Conservation (phyloP, 2,329 filamentous ascomycete genomes). For the Dactylellina leptospora region DNA sequence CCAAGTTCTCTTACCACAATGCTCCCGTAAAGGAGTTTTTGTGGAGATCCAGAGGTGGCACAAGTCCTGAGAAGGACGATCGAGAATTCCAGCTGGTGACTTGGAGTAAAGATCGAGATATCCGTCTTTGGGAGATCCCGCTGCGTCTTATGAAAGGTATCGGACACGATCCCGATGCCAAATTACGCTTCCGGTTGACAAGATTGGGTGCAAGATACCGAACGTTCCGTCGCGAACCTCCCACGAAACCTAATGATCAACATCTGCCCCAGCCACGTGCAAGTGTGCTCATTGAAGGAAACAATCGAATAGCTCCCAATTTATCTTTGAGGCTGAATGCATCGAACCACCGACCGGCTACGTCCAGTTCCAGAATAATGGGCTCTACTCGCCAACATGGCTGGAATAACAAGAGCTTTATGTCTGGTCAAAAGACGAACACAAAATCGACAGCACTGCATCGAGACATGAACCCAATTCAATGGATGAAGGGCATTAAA, state of each 20-base stretch:
- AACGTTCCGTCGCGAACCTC: slow-evolving; percentile 78
- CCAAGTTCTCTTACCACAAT: slow-evolving; percentile 70
- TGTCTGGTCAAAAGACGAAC: slow-evolving; percentile 42
- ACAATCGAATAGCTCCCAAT: slow-evolving; percentile 27
- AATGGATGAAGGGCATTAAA: slow-evolving; percentile 73
- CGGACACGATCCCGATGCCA: slow-evolving; percentile 56
- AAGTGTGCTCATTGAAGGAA: slow-evolving; percentile 15
- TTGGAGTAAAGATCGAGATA: slow-evolving; percentile 86
- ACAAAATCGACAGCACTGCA: slow-evolving; percentile 42
- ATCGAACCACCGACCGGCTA: slow-evolving; percentile 23
- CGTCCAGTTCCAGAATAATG: slow-evolving; percentile 23
- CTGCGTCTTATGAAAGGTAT: slow-evolving; percentile 56
- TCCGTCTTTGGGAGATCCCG: slow-evolving; percentile 74
- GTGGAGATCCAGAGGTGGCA: slow-evolving; percentile 79
- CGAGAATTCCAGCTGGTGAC: slow-evolving; percentile 92
- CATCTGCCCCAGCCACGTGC: slow-evolving; percentile 8
- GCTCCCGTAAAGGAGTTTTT: slow-evolving; percentile 88
- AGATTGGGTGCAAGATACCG: slow-evolving; percentile 85
- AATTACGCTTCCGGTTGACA: slow-evolving; percentile 66
- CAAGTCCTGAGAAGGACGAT: slow-evolving; percentile 74
- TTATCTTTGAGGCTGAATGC: slow-evolving; percentile 23
- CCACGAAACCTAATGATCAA: slow-evolving; percentile 24
- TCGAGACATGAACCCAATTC: slow-evolving; percentile 67
- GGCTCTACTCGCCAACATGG: slow-evolving; percentile 24
- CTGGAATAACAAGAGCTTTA: slow-evolving; percentile 34